These are phyloP conservation scores for Aspergillus diversus DNA, from an alignment of 495 filamentous ascomycete genomes.

Conservation along the genomic window DNA sequence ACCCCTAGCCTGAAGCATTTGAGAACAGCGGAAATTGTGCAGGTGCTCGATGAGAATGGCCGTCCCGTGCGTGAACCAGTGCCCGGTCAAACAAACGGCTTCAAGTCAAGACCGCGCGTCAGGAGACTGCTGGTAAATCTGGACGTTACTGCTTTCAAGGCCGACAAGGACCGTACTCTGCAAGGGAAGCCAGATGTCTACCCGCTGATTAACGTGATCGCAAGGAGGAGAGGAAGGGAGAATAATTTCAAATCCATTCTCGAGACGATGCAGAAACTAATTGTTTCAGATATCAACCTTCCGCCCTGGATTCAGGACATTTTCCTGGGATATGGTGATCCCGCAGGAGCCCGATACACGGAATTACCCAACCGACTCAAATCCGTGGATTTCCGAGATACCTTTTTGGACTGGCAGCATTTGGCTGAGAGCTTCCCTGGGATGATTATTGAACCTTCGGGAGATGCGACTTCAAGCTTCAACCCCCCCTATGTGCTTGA, in stretches of 20 bases:
- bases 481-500: slow-evolving; percentile 86
- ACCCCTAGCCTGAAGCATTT: slow-evolving; percentile 68
- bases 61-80: slow-evolving; percentile 67
- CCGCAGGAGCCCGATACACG: slow-evolving; percentile 82
- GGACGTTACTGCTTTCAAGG: slow-evolving; percentile 77
- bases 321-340: slow-evolving; percentile 95
- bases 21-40: slow-evolving; percentile 83
- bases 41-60: slow-evolving; percentile 88
- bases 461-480: slow-evolving; percentile 71
- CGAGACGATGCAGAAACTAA: slow-evolving; percentile 85
- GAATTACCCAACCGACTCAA: slow-evolving; percentile 76
- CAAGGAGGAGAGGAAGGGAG: slow-evolving; percentile 83
- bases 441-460: slow-evolving; percentile 76
- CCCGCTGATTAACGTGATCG: slow-evolving; percentile 81
- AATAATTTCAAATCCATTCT: slow-evolving; percentile 98
- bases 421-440: slow-evolving; percentile 84
- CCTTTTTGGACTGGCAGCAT: slow-evolving; percentile 95
- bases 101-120: slow-evolving; percentile 55
- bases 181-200: slow-evolving; percentile 78
- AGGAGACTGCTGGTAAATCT: slow-evolving; percentile 79
- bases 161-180: slow-evolving; percentile 67
- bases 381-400: slow-evolving; percentile 87
- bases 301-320: slow-evolving; percentile 95
- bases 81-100: slow-evolving; percentile 53
- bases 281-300: slow-evolving; percentile 81